These are phyloP conservation scores for Nakazawaea siamensis DNA, from an alignment of 805 yeast genomes.

Conservation along the genomic window DNA sequence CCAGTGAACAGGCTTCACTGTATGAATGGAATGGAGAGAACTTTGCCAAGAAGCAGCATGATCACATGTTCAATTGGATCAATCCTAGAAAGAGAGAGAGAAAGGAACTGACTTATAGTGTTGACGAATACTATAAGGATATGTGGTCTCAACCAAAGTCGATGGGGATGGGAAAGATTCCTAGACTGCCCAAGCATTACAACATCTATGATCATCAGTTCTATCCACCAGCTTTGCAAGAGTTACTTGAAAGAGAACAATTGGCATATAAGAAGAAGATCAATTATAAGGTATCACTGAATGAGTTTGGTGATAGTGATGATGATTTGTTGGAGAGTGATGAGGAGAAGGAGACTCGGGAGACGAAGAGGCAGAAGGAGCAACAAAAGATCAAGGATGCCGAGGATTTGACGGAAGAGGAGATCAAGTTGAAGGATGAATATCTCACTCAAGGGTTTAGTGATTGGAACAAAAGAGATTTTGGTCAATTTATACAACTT, in stretches of 20 bases:
- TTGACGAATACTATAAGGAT: conserved; percentile 71
- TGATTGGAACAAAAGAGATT: conserved; percentile 69
- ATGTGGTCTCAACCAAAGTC: conserved; percentile 20
- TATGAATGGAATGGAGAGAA: conserved; percentile 96
- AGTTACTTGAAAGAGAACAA: conserved; percentile 55
- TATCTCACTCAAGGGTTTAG: conserved; percentile 51
- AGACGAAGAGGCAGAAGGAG: conserved; percentile 33
- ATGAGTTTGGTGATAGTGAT: conserved; percentile 54
- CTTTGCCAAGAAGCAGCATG: conserved; percentile 52
- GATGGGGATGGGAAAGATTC: conserved; percentile 16
- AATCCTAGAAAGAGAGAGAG: conserved; percentile 72
- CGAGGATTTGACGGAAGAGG: conserved; percentile 56
- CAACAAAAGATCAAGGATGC: conserved; percentile 47
- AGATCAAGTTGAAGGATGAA: conserved; percentile 41
- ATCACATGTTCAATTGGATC: conserved; percentile 47
- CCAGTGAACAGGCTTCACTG: conserved; percentile 72
- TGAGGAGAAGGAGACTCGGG: conserved; percentile 18
- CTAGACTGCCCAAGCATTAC: conserved; percentile 55
- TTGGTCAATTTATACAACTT: conserved; percentile 61
- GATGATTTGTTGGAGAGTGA: conserved; percentile 34
- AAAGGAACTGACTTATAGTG: conserved; percentile 69
- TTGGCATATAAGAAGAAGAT: conserved; percentile 52
- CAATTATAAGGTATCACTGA: conserved; percentile 47
- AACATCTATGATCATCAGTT: conserved; percentile 70
- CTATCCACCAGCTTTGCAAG: conserved; percentile 46